Evolutionary conservation across 2,329 filamentous ascomycete species (phyloP), one percentile per base, ranked within the genome.

Genomic region (Sclerotinia spermophila): DNA sequence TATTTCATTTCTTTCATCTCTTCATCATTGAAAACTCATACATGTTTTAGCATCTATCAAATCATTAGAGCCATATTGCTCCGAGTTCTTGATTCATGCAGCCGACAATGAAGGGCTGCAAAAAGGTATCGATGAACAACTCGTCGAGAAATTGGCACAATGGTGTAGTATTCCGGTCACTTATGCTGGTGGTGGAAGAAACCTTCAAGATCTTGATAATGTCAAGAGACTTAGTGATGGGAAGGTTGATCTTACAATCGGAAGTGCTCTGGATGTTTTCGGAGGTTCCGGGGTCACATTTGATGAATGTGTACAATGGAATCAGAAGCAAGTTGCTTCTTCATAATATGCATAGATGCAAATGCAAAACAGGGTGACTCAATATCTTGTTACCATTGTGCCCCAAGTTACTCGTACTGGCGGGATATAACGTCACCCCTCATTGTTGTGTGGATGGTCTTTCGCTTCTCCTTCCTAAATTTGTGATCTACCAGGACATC

Each of bases 61-160:
- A 70, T 83, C 87, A 55, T 86, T 98, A 35, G 93, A 97, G 78
- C 94, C 94, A 8, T 96, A 96, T 82, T 98, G 96, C 83, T 93
- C 92, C 73, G 96, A 99, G 81, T 98, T 99, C 79, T 87, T 99
- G 68, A 96, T 99, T 78, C 96, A 99, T 80, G 96, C 96, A 24
- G 96, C 96, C 56, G 96, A 99, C 81, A 96, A 97, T 74, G 96
- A 99, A 82, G 96, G 96, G 19, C 84, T 98, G 58, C 96, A 98
- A 80, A 87, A 89, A 77, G 96, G 96, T 61, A 92, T 99, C 74
- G 96, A 99, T 77, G 91, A 96, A 80, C 86, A 90, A 75, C 86
- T 99, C 19, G 93, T 99, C 13, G 81, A 85, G 75, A 88, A 85
- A 74, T 83, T 99, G 67, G 89, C 93, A 2, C 83, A 90, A 74